These are phyloP conservation scores for Sporobolomyces phaffii DNA, from an alignment of 768 basidiomycete genomes.

Conservation along the genomic window DNA sequence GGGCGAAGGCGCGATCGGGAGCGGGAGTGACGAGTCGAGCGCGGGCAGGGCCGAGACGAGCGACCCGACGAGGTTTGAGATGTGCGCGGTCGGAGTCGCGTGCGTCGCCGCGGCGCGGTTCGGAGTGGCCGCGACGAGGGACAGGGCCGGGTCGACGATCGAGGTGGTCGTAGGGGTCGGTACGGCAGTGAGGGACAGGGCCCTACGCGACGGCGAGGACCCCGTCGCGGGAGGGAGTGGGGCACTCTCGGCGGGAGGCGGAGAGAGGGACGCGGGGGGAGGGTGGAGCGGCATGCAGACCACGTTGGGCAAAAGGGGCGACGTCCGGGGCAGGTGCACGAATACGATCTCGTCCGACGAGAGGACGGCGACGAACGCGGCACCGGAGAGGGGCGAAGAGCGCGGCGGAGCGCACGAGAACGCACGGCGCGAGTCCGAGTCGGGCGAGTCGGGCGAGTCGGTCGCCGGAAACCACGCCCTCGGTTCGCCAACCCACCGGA, in stretches of 20 bases:
- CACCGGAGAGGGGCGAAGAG: constrained; percentile 16
- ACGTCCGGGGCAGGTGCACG: constrained; percentile 13
- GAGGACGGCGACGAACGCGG: constrained; percentile 27
- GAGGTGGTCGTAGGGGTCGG: constrained; percentile 8
- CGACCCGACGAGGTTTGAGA: constrained; percentile 7
- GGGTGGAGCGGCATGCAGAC: constrained; percentile 15
- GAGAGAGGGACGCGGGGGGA: background rate
- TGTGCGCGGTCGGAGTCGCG: background rate
- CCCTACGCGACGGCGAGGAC: background rate
- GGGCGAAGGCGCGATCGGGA: background rate
- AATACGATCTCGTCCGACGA: constrained; percentile 26
- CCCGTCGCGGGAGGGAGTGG: background rate
- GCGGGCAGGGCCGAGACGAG: constrained; percentile 5
- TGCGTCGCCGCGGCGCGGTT: background rate
- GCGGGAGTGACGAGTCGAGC: background rate
- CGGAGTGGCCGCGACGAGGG: background rate
- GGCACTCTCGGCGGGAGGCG: background rate
- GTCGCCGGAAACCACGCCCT: constrained; percentile 28
- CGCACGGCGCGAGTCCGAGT: constrained; percentile 11
- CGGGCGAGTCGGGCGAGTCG: no score
- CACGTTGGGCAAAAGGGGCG: constrained; percentile 9
- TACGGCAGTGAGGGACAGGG: constrained; percentile 15
- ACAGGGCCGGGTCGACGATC: background rate
- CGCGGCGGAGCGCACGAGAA: constrained; percentile 33
- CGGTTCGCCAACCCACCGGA: constrained; percentile 30